These are phyloP conservation scores for Phytophthora rubi DNA, from an alignment of 352 stramenopile genomes.

Conservation along the genomic window DNA sequence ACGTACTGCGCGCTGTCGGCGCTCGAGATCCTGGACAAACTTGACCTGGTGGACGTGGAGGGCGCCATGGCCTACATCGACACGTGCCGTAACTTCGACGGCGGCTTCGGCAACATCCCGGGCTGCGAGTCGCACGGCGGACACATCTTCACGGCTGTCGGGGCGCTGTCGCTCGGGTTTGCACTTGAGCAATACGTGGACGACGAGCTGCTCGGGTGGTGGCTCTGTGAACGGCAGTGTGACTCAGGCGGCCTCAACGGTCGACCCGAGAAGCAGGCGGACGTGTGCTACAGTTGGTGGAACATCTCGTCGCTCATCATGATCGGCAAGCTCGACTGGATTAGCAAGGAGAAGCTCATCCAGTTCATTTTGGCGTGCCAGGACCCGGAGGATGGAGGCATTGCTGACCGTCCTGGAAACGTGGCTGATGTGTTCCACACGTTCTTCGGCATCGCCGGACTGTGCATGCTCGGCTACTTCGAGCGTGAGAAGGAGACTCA, in stretches of 20 bases:
- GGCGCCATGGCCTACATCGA: slow-evolving; percentile 94
- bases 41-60: slow-evolving; percentile 89
- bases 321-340: slow-evolving; percentile 95
- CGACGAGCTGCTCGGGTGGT: slow-evolving; percentile 94
- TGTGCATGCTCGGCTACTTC: slow-evolving; percentile 95
- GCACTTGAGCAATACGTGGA: slow-evolving; percentile 79
- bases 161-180: slow-evolving; percentile 91
- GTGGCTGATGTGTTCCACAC: slow-evolving; percentile 98
- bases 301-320: slow-evolving; percentile 98
- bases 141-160: slow-evolving; percentile 98
- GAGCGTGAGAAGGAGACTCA: slow-evolving; percentile 63
- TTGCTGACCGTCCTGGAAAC: slow-evolving; percentile 97
- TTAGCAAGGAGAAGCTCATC: slow-evolving; percentile 94
- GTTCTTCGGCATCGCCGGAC: slow-evolving; percentile 97
- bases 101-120: slow-evolving; percentile 91
- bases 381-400: slow-evolving; percentile 97
- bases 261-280: slow-evolving; percentile 98
- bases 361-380: slow-evolving; percentile 96
- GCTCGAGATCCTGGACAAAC: slow-evolving; percentile 92
- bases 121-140: slow-evolving; percentile 98
- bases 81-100: slow-evolving; percentile 97
- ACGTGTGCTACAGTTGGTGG: slow-evolving; percentile 99
- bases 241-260: slow-evolving; percentile 96
- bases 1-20: slow-evolving; percentile 98
- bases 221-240: slow-evolving; percentile 98